A percentile compares a stretch with the other conserved stretches of the same genome.
phyloP scores from a whole-genome alignment of 2,329 filamentous ascomycete species.

The Fusarium musae region DNA sequence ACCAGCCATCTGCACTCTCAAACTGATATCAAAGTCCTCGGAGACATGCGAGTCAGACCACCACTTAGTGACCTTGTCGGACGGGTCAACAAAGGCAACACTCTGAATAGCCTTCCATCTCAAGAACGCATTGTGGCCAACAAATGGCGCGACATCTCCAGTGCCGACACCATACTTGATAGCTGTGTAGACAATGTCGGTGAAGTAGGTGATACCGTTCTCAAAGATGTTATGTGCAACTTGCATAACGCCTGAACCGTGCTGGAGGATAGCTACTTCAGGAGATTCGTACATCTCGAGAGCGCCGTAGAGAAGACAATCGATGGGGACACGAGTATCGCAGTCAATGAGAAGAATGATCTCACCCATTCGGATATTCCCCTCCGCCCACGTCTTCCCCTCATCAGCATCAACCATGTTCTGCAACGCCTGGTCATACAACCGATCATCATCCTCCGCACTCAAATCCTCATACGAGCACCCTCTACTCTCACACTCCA shows the following conservation, averaged over 20 bases:
- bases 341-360: slow-evolving; percentile 73
- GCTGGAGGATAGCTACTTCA: slow-evolving; percentile 77
- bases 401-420: slow-evolving; percentile 61
- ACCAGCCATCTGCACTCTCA: slow-evolving; percentile 75
- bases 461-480: slow-evolving; percentile 55
- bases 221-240: slow-evolving; percentile 79
- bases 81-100: slow-evolving; percentile 36
- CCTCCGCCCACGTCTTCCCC: slow-evolving; percentile 65
- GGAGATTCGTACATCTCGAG: slow-evolving; percentile 77
- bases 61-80: slow-evolving; percentile 69
- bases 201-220: slow-evolving; percentile 80
- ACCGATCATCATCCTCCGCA: slow-evolving; percentile 54
- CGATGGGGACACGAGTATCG: slow-evolving; percentile 70
- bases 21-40: slow-evolving; percentile 81
- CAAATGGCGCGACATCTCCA: slow-evolving; percentile 79
- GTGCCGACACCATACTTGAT: slow-evolving; percentile 77
- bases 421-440: slow-evolving; percentile 58
- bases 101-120: slow-evolving; percentile 64
- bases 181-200: slow-evolving; percentile 79
- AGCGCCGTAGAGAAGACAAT: slow-evolving; percentile 76
- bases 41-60: slow-evolving; percentile 83
- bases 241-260: slow-evolving; percentile 81
- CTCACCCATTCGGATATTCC: slow-evolving; percentile 66
- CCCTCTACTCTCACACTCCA: slow-evolving; percentile 34
- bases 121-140: slow-evolving; percentile 81